Conservation (phyloP, 73 alveolate genomes). For the Tetrahymena malaccensis region DNA sequence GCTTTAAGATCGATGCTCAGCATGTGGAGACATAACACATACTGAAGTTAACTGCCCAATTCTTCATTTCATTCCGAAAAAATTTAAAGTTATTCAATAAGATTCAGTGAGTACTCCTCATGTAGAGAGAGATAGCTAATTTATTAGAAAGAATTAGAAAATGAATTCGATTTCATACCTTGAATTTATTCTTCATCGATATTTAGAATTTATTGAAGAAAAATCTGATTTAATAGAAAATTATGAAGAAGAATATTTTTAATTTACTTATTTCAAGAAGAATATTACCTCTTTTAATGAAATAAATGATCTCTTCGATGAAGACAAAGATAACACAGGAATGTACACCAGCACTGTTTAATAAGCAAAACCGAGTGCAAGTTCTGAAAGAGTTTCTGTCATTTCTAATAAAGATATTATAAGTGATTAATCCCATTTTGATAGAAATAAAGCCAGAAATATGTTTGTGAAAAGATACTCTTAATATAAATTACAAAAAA, state of each 20-base stretch:
- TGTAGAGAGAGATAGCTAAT: neutral
- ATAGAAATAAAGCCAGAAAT: neutral
- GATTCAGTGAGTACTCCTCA: neutral
- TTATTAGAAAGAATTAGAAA: neutral
- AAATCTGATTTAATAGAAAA: neutral
- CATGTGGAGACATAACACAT: neutral
- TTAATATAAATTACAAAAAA: no score
- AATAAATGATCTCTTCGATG: neutral
- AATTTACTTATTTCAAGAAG: neutral
- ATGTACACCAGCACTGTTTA: neutral
- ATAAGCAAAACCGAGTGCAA: neutral
- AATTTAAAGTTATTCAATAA: neutral
- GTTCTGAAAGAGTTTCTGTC: neutral
- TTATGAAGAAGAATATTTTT: neutral
- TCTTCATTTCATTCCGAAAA: neutral
- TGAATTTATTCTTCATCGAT: neutral
- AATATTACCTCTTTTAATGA: neutral
- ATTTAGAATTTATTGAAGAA: neutral
- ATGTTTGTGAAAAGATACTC: neutral
- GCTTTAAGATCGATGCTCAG: neutral
- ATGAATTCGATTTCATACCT: neutral
- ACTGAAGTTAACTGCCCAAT: neutral
- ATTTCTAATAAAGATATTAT: neutral
- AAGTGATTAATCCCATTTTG: neutral
- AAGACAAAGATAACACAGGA: neutral